Percentiles rank a stretch among this genome's conserved stretches.
phyloP scores from a whole-genome alignment of 768 basidiomycete species.

The Panaeolus cyanescens region DNA sequence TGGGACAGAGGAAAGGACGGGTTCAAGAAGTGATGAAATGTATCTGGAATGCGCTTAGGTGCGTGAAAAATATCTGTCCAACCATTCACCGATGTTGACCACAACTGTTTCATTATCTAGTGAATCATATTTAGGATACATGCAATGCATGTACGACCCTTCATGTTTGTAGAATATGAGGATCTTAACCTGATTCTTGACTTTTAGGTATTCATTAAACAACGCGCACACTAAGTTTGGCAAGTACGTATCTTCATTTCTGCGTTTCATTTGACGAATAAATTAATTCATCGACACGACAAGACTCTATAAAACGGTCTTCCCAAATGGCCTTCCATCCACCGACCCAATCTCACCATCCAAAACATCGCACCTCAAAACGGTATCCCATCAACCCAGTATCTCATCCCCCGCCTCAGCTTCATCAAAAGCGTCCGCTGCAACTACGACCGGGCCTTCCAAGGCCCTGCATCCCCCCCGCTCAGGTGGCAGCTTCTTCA shows the following conservation, averaged over 20 bases:
- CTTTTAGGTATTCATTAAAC: conserved; percentile 48
- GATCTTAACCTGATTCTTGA: not conserved
- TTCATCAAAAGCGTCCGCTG: conserved; percentile 16
- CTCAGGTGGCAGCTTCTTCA: conserved; percentile 32
- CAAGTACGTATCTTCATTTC: conserved; percentile 43
- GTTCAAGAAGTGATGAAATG: conserved; percentile 41
- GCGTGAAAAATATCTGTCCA: no score
- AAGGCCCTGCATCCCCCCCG: conserved; percentile 14
- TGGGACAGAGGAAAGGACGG: conserved; percentile 32
- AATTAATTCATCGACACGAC: no score
- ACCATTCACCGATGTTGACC: no score
- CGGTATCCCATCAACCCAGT: conserved; percentile 11
- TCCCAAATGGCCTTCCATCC: conserved; percentile 54
- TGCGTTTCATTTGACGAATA: no score
- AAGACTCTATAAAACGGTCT: conserved; percentile 70
- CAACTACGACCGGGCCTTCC: conserved; percentile 15
- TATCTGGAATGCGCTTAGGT: no score
- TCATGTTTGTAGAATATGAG: no score
- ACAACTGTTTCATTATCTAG: no score
- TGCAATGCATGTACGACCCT: conserved; percentile 68
- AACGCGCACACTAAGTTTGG: conserved; percentile 77
- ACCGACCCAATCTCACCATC: conserved; percentile 35
- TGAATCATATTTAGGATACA: conserved; percentile 77
- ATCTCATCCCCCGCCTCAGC: conserved; percentile 24
- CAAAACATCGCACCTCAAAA: conserved; percentile 19